Evolutionary conservation across 805 yeast species (phyloP).

Genomic region (Yueomyces sinensis): DNA sequence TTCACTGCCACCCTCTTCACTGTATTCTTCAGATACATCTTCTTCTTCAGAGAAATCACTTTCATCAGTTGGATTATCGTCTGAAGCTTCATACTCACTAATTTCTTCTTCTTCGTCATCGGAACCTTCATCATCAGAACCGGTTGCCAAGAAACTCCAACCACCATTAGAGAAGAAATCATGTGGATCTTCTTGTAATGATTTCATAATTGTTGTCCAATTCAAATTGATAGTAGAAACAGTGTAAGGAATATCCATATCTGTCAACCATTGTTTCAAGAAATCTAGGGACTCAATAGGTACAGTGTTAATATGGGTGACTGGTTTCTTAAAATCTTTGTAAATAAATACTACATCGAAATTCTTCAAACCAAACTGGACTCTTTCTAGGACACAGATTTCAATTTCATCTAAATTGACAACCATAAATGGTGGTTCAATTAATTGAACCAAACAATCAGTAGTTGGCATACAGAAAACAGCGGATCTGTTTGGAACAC

Average conservation of each 20-base stretch:
- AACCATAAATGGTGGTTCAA: constrained; percentile 91
- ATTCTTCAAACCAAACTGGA: constrained; percentile 91
- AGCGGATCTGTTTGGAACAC: constrained; percentile 92
- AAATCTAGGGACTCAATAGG: constrained; percentile 88
- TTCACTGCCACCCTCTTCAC: constrained; percentile 22
- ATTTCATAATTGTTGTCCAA: constrained; percentile 93
- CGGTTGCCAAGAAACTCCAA: constrained; percentile 87
- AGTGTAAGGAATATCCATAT: constrained; percentile 88
- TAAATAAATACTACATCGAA: constrained; percentile 94
- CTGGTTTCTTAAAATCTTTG: constrained; percentile 80
- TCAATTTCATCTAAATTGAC: constrained; percentile 86
- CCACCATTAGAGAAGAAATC: constrained; percentile 93
- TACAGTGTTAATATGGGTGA: constrained; percentile 84
- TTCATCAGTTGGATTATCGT: constrained; percentile 31
- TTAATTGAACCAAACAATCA: constrained; percentile 86
- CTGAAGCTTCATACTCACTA: constrained; percentile 32
- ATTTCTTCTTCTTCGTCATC: constrained; percentile 58
- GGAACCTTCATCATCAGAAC: constrained; percentile 63
- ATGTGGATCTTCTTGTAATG: constrained; percentile 82
- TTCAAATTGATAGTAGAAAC: constrained; percentile 93
- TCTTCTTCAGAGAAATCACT: constrained; percentile 27
- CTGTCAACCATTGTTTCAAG: constrained; percentile 94
- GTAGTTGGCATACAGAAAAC: constrained; percentile 95
- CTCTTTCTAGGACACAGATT: constrained; percentile 91
- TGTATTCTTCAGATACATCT: constrained; percentile 25